Evolutionary conservation across 2,329 filamentous ascomycete species (phyloP).

Genomic region (Trichoderma cornu-damae): DNA sequence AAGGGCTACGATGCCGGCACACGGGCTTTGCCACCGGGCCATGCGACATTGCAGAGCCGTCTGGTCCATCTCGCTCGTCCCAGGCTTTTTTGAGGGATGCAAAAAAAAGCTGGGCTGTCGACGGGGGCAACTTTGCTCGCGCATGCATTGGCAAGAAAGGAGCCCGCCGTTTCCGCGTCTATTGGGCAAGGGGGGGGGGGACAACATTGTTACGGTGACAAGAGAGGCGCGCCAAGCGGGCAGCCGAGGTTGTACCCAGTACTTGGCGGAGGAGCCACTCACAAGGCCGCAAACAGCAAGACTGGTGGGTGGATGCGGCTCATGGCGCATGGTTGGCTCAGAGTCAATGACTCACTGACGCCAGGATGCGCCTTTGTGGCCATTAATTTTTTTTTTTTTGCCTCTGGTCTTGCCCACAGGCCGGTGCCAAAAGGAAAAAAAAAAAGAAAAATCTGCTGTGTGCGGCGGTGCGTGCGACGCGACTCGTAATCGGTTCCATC

Average conservation of each 20-base stretch:
- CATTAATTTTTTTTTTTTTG: no score
- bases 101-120: background rate
- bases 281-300: slow-evolving; percentile 30
- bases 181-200: background rate
- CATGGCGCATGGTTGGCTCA: slow-evolving; percentile 25
- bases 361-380: slow-evolving; percentile 16
- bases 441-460: slow-evolving; percentile 20
- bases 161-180: background rate
- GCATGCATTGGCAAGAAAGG: background rate
- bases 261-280: slow-evolving; percentile 30
- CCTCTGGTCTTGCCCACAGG: slow-evolving; percentile 7
- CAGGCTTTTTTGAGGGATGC: no score
- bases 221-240: slow-evolving; percentile 1
- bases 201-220: background rate
- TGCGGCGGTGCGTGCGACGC: slow-evolving; percentile 17
- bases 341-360: slow-evolving; percentile 29
- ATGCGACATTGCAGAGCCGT: background rate
- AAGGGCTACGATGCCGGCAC: background rate
- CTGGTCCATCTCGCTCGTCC: background rate
- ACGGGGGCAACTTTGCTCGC: background rate
- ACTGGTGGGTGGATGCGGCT: slow-evolving; percentile 25
- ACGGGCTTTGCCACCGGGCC: background rate
- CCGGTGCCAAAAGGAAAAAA: slow-evolving; percentile 16
- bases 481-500: slow-evolving; percentile 14
- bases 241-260: slow-evolving; percentile 19